Evolutionary conservation across 1,284 basidiomycete genomes (phyloP), one percentile per base, ranked within the genome.

Genomic region (Peniophora sp.): DNA sequence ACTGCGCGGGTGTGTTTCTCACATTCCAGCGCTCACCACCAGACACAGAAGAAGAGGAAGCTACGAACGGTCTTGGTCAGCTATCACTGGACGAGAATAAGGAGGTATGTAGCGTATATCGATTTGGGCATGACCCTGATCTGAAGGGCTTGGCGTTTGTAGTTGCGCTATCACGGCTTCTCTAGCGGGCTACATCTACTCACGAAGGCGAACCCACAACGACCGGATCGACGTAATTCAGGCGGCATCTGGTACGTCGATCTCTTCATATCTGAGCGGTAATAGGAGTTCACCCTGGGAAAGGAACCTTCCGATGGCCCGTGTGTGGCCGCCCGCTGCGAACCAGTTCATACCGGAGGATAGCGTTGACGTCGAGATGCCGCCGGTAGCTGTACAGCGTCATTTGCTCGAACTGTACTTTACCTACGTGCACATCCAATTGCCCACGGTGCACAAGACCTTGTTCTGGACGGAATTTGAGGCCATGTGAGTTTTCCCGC

Each of bases 11-110:
- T 20, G 37, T 17, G n/a, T 20, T 5, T 41, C 18, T 20, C 37
- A 41, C 18, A 17, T 41, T 12, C 27, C 12, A 32, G 27, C 27
- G 27, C 27, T 32, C 27, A 49, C 10, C 14, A 34, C 24, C 24
- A 57, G 58, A 63, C 39, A 56, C 62, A 47, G 73, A 73, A 47
- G 71, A 74, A 32, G 57, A 54, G 32, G 67, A 68, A 17, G 60
- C 71, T 48, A 76, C 79, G 50, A 68, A 83, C 1, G 72, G 79
- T n/a, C 69, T 83, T 41, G 88, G 90, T 3, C 83, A 87, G 58
- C 64, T 93, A n/a, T 88, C 87, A 2, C 68, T 92, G 41, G 86
- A 92, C 56, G 89, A 92, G 62, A 82, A 90, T 61, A 77, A 79
- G 60, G 87, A 92, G 69, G 86, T 85, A 55, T 2, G 46, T 23